These are phyloP conservation scores for Arabidopsis suecica DNA, from an alignment of 345 rosid species.

Conservation along the genomic window DNA sequence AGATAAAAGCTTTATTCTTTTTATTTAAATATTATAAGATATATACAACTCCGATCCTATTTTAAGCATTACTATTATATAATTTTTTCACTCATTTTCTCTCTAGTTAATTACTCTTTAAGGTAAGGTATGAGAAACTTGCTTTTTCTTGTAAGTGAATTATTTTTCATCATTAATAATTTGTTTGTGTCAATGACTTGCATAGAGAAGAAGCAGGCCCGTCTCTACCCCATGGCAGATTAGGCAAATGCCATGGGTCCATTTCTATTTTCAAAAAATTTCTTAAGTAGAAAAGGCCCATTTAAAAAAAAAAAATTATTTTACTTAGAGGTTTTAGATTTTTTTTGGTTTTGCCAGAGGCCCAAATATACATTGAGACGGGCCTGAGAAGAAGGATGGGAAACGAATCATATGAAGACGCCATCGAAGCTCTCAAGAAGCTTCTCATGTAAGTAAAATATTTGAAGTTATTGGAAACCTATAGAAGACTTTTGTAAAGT, in stretches of 20 bases:
- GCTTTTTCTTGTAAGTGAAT: not conserved
- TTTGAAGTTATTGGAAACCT: not conserved
- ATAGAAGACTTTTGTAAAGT: not conserved
- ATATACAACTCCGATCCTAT: not conserved
- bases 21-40: not conserved
- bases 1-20: not conserved
- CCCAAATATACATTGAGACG: too few relatives aligned
- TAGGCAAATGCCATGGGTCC: too few relatives aligned
- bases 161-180: not conserved
- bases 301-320: too few relatives aligned
- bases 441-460: constrained; percentile 60
- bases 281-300: too few relatives aligned
- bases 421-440: constrained; percentile 82
- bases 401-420: constrained; percentile 68
- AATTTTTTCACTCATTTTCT: not conserved
- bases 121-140: not conserved
- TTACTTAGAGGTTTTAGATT: too few relatives aligned
- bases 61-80: not conserved
- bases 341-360: too few relatives aligned
- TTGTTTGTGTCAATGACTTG: constrained; percentile 32
- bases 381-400: constrained; percentile 62
- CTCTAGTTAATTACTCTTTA: not conserved
- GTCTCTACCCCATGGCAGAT: too few relatives aligned
- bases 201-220: constrained; percentile 49
- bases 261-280: too few relatives aligned